A percentile compares a stretch with the other conserved stretches of the same genome.
phyloP scores from a whole-genome alignment of 2,329 filamentous ascomycete genomes.

The Tolypocladium inflatum region DNA sequence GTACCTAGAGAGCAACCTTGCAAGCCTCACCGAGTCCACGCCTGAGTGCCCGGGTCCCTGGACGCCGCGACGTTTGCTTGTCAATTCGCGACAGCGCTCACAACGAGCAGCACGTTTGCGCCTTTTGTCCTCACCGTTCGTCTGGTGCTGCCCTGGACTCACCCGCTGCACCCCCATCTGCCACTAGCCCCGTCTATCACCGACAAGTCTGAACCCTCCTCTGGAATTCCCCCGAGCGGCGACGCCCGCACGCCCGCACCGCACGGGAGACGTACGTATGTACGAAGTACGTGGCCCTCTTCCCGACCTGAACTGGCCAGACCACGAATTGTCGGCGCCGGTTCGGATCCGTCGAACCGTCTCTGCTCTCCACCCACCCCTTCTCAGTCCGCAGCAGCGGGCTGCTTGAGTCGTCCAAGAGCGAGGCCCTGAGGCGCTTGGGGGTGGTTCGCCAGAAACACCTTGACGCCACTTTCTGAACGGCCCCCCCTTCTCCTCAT shows the following conservation, averaged over 20 bases:
- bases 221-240: background rate
- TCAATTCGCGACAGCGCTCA: background rate
- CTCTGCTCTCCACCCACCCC: background rate
- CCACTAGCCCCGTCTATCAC: background rate
- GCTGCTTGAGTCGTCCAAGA: background rate
- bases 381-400: background rate
- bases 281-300: background rate
- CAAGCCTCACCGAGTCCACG: background rate
- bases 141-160: background rate
- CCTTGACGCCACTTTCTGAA: background rate
- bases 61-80: background rate
- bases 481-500: background rate
- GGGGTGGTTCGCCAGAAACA: background rate
- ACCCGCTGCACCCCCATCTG: background rate
- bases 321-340: background rate
- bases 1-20: background rate
- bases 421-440: background rate
- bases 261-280: background rate
- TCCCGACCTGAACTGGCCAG: background rate
- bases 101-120: background rate
- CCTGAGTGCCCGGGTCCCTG: background rate
- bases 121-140: background rate
- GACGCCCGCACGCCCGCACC: background rate
- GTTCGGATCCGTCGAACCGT: background rate
- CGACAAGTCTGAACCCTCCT: background rate